phyloP scores from a whole-genome alignment of 2,329 filamentous ascomycete species.

The Cladophialophora chaetospira region DNA sequence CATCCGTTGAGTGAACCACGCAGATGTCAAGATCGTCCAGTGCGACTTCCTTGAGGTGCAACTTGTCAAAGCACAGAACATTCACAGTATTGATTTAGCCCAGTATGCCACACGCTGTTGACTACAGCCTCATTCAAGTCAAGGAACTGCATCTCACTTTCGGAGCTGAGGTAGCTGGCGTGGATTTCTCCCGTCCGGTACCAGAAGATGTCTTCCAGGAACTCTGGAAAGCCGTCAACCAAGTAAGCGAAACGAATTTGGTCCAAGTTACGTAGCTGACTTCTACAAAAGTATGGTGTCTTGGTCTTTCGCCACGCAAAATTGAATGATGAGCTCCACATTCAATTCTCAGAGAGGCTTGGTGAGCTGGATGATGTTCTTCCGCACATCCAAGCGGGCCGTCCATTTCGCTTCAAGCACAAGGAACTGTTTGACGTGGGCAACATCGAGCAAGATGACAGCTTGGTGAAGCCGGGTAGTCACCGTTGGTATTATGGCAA shows the following conservation, averaged over 20 bases:
- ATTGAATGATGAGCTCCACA: conserved; percentile 54
- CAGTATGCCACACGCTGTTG: conserved; percentile 7
- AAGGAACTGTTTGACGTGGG: conserved; percentile 60
- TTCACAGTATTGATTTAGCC: background rate
- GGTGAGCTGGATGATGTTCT: conserved; percentile 60
- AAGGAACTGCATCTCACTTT: conserved; percentile 37
- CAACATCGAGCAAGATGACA: conserved; percentile 55
- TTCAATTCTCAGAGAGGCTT: conserved; percentile 53
- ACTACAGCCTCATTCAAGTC: conserved; percentile 33
- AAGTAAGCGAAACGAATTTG: conserved; percentile 5
- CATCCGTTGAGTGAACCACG: background rate
- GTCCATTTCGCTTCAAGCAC: conserved; percentile 51
- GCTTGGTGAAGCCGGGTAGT: conserved; percentile 44
- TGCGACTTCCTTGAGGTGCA: too few species aligned
- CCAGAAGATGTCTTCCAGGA: conserved; percentile 40
- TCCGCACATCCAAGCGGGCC: conserved; percentile 51
- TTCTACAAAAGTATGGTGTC: conserved; percentile 52
- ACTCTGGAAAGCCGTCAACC: conserved; percentile 29
- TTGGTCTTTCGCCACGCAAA: conserved; percentile 54
- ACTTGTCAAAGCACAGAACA: too few species aligned
- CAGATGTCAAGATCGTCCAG: too few species aligned
- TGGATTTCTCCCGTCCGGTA: conserved; percentile 41
- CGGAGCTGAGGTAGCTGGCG: conserved; percentile 42
- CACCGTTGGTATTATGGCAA: conserved; percentile 47
- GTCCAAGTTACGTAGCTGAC: conserved; percentile 39